These are phyloP conservation scores for Carex myosuroides DNA, from an alignment of 176 grass and related monocot genomes.

Conservation along the genomic window DNA sequence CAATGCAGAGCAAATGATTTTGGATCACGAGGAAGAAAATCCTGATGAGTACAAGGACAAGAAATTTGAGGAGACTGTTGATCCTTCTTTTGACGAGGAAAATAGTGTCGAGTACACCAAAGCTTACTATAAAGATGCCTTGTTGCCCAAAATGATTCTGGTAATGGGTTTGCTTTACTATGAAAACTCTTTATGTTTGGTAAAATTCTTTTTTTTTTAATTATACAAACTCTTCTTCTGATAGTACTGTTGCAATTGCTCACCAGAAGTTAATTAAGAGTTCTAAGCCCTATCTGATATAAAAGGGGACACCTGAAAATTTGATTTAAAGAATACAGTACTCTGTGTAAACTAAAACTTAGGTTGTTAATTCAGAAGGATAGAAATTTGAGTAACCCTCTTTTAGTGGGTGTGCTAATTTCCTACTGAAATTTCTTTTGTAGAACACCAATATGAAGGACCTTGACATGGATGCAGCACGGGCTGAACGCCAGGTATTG, in stretches of 20 bases:
- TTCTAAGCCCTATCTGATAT: background rate
- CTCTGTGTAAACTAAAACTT: background rate
- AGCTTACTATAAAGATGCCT: conserved; percentile 47
- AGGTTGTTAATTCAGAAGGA: background rate
- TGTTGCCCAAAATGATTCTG: conserved; percentile 81
- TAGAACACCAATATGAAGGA: conserved; percentile 66
- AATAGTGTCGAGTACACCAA: conserved; percentile 73
- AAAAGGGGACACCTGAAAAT: background rate
- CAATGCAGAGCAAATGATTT: conserved; percentile 95
- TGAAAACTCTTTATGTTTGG: background rate
- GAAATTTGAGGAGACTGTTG: conserved; percentile 64
- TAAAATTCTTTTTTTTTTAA: background rate
- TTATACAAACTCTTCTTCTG: conserved; percentile 3
- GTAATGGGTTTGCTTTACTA: conserved; percentile 32
- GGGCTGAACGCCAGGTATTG: conserved; percentile 68
- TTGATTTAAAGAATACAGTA: background rate
- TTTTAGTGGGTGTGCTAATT: conserved; percentile 9
- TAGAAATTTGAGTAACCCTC: background rate
- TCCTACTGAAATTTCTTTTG: conserved; percentile 20
- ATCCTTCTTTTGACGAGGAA: conserved; percentile 48
- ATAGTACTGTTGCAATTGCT: background rate
- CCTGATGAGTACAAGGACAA: conserved; percentile 74
- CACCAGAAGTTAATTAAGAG: background rate
- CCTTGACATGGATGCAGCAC: conserved; percentile 74
- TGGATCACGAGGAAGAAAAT: conserved; percentile 93